phyloP scores from a whole-genome alignment of 805 yeast species.

The Wickerhamiella occidentalis region DNA sequence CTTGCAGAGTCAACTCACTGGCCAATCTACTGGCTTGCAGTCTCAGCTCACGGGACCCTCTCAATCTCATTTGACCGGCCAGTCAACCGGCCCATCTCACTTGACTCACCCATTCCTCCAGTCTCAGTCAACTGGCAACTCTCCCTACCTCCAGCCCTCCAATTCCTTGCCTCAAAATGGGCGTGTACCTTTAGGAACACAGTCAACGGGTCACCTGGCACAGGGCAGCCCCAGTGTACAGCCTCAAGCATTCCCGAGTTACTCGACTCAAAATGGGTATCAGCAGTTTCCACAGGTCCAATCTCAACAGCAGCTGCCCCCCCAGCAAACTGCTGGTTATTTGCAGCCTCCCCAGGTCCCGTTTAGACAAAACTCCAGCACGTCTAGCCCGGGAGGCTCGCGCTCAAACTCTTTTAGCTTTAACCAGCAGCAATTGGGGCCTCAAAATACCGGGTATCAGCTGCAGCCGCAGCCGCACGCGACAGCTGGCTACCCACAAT shows the following conservation, averaged over 20 bases:
- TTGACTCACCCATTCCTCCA: background rate
- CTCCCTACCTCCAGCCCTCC: no score
- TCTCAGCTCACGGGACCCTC: background rate
- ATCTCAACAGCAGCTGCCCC: slow-evolving; percentile 8
- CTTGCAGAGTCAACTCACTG: background rate
- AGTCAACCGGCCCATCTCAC: background rate
- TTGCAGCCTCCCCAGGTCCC: slow-evolving; percentile 4
- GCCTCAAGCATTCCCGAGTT: background rate
- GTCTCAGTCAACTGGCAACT: background rate
- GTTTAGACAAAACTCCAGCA: background rate
- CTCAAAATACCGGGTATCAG: background rate
- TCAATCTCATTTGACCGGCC: no score
- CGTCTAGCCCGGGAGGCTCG: background rate
- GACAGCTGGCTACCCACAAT: background rate
- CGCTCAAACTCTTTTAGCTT: background rate
- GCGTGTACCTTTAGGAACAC: no score
- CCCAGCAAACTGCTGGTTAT: slow-evolving; percentile 2
- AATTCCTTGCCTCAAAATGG: no score
- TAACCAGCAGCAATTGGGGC: background rate
- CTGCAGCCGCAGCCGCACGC: background rate
- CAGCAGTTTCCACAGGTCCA: slow-evolving; percentile 14
- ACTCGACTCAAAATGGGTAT: background rate
- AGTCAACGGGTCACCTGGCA: background rate
- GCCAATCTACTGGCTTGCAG: background rate
- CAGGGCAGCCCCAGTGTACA: slow-evolving; percentile 1